Conservation (phyloP, 306 rosid species). For the Cicer arietinum region DNA sequence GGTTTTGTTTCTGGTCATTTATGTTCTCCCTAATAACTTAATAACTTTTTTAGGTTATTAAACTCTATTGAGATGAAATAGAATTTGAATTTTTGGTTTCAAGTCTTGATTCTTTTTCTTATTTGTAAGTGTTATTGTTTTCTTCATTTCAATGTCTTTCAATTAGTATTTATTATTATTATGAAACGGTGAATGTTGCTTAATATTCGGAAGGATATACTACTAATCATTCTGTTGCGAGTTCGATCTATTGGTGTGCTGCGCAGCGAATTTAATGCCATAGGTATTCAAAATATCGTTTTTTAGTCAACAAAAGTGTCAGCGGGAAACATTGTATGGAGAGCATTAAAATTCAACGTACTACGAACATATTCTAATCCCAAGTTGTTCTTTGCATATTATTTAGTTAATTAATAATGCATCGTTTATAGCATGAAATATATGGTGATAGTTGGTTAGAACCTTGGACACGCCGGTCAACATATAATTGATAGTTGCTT, state of each 20-base stretch:
- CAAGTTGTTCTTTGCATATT: neutral
- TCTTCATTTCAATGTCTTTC: neutral
- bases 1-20: neutral
- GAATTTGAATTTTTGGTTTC: neutral
- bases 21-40: neutral
- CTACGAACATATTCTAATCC: neutral
- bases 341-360: neutral
- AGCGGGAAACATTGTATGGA: neutral
- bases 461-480: neutral
- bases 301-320: slow-evolving; percentile 21
- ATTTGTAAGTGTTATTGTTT: neutral
- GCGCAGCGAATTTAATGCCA: neutral
- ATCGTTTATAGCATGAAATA: neutral
- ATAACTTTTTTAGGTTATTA: neutral
- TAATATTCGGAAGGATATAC: slow-evolving; percentile 29
- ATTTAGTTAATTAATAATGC: neutral
- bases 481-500: neutral
- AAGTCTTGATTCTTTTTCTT: neutral
- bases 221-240: neutral
- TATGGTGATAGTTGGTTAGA: slow-evolving; percentile 18
- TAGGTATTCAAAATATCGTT: neutral
- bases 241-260: neutral
- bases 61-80: slow-evolving; percentile 20
- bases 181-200: neutral
- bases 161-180: neutral